Evolutionary conservation across 2,329 filamentous ascomycete genomes (phyloP).

Genomic region (Hirsutella thompsonii): DNA sequence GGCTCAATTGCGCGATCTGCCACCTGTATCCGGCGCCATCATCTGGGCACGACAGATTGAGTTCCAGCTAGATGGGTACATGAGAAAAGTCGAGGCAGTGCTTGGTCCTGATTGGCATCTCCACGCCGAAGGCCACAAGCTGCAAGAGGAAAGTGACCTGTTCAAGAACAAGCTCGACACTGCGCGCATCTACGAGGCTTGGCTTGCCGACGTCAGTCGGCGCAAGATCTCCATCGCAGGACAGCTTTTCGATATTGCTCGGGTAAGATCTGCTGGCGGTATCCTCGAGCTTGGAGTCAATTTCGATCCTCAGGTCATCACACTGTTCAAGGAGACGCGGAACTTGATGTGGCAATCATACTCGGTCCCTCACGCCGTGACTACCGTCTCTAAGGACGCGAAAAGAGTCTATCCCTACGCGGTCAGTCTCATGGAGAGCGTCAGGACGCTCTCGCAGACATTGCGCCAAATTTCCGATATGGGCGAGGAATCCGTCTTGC

Average conservation of each 20-base stretch:
- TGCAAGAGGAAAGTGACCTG: constrained; percentile 79
- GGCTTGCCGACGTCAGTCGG: constrained; percentile 80
- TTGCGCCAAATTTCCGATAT: constrained; percentile 73
- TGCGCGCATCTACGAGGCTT: constrained; percentile 85
- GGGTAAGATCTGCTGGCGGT: constrained; percentile 83
- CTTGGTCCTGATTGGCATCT: constrained; percentile 89
- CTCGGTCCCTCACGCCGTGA: constrained; percentile 85
- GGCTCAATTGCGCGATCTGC: constrained; percentile 91
- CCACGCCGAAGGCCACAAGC: constrained; percentile 87
- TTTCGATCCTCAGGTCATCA: constrained; percentile 94
- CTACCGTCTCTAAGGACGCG: constrained; percentile 95
- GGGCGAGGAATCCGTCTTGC: constrained; percentile 73
- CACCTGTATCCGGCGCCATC: constrained; percentile 91
- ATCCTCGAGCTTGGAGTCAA: constrained; percentile 83
- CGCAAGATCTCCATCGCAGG: constrained; percentile 87
- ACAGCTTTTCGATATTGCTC: constrained; percentile 78
- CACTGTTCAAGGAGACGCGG: constrained; percentile 94
- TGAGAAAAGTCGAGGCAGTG: constrained; percentile 98
- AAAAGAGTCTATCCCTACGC: constrained; percentile 97
- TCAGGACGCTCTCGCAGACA: constrained; percentile 85
- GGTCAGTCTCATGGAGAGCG: constrained; percentile 96
- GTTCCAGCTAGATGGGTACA: constrained; percentile 86
- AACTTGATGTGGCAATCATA: constrained; percentile 94
- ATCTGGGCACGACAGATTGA: constrained; percentile 98
- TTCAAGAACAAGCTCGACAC: constrained; percentile 97